These are phyloP conservation scores for Penicillium coffeae DNA, from an alignment of 495 filamentous ascomycete species.

Conservation along the genomic window DNA sequence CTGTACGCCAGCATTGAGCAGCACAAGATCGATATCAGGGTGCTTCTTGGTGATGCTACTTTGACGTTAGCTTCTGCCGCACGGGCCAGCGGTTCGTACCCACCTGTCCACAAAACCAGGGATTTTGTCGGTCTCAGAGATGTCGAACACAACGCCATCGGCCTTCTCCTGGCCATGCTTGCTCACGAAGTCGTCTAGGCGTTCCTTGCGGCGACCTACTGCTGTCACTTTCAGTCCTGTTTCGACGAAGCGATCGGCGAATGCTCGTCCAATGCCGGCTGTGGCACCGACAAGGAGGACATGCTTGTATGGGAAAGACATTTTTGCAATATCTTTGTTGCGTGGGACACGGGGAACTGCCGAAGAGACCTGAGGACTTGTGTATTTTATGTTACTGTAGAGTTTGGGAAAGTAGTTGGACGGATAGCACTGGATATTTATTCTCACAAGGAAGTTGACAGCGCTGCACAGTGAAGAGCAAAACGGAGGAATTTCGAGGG, in stretches of 20 bases:
- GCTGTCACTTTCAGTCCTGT: constrained; percentile 59
- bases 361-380: too few relatives aligned
- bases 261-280: constrained; percentile 61
- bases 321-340: constrained; percentile 11
- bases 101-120: constrained; percentile 51
- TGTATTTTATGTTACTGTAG: too few relatives aligned
- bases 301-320: constrained; percentile 62
- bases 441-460: too few relatives aligned
- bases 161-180: constrained; percentile 56
- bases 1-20: constrained; percentile 42
- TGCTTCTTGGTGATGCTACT: constrained; percentile 50
- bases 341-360: too few relatives aligned
- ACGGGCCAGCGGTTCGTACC: too few relatives aligned
- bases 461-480: too few relatives aligned
- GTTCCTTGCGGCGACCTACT: constrained; percentile 61
- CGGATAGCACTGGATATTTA: too few relatives aligned
- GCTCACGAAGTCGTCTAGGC: constrained; percentile 58
- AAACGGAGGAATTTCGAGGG: too few relatives aligned
- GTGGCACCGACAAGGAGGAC: constrained; percentile 68
- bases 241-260: constrained; percentile 59
- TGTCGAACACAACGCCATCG: constrained; percentile 53
- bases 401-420: too few relatives aligned
- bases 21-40: constrained; percentile 43
- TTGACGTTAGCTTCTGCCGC: neutral
- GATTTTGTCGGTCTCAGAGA: constrained; percentile 55